phyloP scores from a whole-genome alignment of 2,329 filamentous ascomycete genomes.

The Gyromitra esculenta region DNA sequence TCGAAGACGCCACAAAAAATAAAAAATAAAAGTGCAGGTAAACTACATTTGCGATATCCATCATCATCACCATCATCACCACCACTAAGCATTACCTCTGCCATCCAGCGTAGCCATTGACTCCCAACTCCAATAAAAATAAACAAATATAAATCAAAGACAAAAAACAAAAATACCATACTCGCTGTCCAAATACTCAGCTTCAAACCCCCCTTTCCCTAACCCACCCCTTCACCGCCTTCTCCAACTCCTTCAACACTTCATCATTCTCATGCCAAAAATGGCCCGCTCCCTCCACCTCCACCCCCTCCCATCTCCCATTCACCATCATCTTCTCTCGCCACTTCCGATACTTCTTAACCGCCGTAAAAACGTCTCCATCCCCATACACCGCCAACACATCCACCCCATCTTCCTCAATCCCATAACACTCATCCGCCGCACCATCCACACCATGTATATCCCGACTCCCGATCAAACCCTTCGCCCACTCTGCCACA shows the following conservation, averaged over 20 bases:
- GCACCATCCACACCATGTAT: conserved; percentile 14
- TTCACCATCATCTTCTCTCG: conserved; percentile 64
- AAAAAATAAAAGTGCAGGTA: not conserved
- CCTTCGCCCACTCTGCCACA: conserved; percentile 30
- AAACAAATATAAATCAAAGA: not conserved
- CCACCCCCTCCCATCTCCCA: conserved; percentile 61
- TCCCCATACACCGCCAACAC: conserved; percentile 79
- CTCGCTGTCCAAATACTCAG: not conserved
- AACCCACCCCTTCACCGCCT: conserved; percentile 58
- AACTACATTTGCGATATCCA: too few species aligned
- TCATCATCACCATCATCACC: not conserved
- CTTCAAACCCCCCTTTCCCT: conserved; percentile 4
- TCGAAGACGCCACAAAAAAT: not conserved
- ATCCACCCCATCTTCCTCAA: conserved; percentile 34
- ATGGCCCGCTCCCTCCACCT: conserved; percentile 66
- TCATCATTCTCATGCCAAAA: conserved; percentile 70
- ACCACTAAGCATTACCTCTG: not conserved
- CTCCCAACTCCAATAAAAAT: not conserved
- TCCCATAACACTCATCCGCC: conserved; percentile 15
- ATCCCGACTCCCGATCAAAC: conserved; percentile 29
- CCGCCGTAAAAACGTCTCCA: conserved; percentile 76
- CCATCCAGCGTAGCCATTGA: not conserved
- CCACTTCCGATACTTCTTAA: conserved; percentile 74
- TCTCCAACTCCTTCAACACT: conserved; percentile 61
- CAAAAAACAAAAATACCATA: not conserved